Conservation (phyloP, 164 flowering plant species). For the Vitis amurensis region DNA sequence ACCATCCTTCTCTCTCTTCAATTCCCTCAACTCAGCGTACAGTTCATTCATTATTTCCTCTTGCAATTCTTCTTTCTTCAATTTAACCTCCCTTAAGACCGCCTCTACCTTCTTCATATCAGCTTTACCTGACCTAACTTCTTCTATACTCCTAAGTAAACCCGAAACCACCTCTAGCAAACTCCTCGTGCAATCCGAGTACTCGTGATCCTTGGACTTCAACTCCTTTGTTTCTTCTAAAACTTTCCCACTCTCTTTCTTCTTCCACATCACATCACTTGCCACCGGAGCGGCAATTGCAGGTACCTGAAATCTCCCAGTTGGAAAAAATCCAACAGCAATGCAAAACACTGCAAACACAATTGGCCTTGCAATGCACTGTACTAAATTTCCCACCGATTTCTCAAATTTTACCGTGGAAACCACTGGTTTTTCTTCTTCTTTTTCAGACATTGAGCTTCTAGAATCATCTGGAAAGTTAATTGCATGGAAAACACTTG, state of each 20-base stretch:
- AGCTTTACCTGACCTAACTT: slow-evolving; percentile 43
- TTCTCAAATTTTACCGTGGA: slow-evolving; percentile 2
- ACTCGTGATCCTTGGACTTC: slow-evolving; percentile 43
- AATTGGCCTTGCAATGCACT: slow-evolving; percentile 33
- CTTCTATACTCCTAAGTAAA: slow-evolving; percentile 52
- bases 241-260: slow-evolving; percentile 12
- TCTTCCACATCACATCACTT: slow-evolving; percentile 17
- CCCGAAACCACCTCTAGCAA: slow-evolving; percentile 50
- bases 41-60: slow-evolving; percentile 47
- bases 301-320: slow-evolving; percentile 23
- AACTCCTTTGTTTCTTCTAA: slow-evolving; percentile 3
- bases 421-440: slow-evolving; percentile 2
- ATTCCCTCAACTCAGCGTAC: slow-evolving; percentile 38
- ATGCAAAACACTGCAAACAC: slow-evolving; percentile 43
- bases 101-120: slow-evolving; percentile 35
- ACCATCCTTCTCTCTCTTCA: slow-evolving; percentile 40
- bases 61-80: slow-evolving; percentile 44
- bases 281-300: slow-evolving; percentile 46
- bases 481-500: background rate
- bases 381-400: slow-evolving; percentile 3
- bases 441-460: background rate
- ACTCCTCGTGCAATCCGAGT: slow-evolving; percentile 46
- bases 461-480: background rate
- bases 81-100: slow-evolving; percentile 54
- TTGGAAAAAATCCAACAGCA: slow-evolving; percentile 51